A percentile compares a stretch with the other conserved stretches of the same genome.
Evolutionary conservation across 179 eudicot species (phyloP).

Genomic region (Patellifolia procumbens): DNA sequence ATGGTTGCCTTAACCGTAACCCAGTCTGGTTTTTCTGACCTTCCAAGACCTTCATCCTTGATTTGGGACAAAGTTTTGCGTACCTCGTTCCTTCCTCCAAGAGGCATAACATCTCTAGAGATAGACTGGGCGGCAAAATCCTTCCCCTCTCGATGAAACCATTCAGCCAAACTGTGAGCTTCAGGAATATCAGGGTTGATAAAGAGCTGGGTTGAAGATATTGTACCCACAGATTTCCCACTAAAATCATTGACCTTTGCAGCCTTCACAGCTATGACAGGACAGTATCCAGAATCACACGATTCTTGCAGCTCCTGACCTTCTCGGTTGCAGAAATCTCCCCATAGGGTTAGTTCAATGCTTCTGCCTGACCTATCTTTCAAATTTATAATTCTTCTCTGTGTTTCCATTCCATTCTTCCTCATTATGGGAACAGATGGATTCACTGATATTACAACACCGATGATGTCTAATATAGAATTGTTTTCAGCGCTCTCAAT

Average conservation of each 20-base stretch:
- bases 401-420: conserved; percentile 99
- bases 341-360: conserved; percentile 93
- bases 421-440: conserved; percentile 88
- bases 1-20: conserved; percentile 74
- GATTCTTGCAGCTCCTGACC: conserved; percentile 85
- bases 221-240: conserved; percentile 87
- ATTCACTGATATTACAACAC: conserved; percentile 66
- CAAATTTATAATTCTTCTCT: conserved; percentile 68
- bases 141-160: conserved; percentile 84
- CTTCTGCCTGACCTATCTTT: conserved; percentile 79
- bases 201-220: conserved; percentile 87
- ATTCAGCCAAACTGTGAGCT: conserved; percentile 52
- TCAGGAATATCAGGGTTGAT: conserved; percentile 81
- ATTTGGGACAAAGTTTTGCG: conserved; percentile 80
- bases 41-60: conserved; percentile 87
- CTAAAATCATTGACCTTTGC: conserved; percentile 90
- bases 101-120: conserved; percentile 66
- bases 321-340: conserved; percentile 92
- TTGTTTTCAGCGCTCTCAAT: conserved; percentile 79
- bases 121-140: conserved; percentile 62
- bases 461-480: conserved; percentile 78
- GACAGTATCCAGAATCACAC: conserved; percentile 64
- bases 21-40: conserved; percentile 93
- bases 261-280: conserved; percentile 88
- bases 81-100: conserved; percentile 60